Base-by-base conservation (phyloP, 345 rosid genomes). In the Bruguiera parviflora region DNA sequence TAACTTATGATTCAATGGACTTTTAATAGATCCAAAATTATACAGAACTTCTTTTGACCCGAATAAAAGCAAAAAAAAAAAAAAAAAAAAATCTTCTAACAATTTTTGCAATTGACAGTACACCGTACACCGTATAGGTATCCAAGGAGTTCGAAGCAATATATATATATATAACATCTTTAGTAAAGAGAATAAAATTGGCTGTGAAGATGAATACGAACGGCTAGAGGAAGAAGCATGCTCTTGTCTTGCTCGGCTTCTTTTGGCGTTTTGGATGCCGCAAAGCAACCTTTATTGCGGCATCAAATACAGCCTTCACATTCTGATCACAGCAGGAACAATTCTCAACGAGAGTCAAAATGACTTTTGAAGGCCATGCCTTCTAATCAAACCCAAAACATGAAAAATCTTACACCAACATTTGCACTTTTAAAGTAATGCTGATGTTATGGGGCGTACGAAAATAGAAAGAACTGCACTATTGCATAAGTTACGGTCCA, bases 261-360 rank as follows among this genome's bases (percentile, higher is more conserved):
- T 80, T 90, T 47, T 82, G 78, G 33, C 79, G 78, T 62, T 85
- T 88, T 61, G 89, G 88, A 61, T 89, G 91, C 73, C 89, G 71
- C 64, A 90, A 70, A 43, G 87, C 96, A 64, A 85, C 82, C 63
- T 83, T 85, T 64, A 88, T 88, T 6, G 96, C 89, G 5, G 83
- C 70, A 82, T 90, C 96, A 74, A 90, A 90, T 68, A 88, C 93
- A 28, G 86, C 53, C 69, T 90, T 90, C 78, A 86, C 91, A 77
- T 88, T 90, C 96, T 88, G 80, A 43, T 8, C 16, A 53, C 22
- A 61, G 35, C 37, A 32, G 5, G 6, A 46, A 57, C 47, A 39
- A 39, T 39, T 10, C 11, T 39, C 47, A 39, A 3, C 15, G 11
- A 2, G 11, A 2, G 47, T 39, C 3, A 10, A 3, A 11, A 2